Evolutionary conservation across 2,329 filamentous ascomycete genomes (phyloP).

Genomic region (Diaporthe velutina): DNA sequence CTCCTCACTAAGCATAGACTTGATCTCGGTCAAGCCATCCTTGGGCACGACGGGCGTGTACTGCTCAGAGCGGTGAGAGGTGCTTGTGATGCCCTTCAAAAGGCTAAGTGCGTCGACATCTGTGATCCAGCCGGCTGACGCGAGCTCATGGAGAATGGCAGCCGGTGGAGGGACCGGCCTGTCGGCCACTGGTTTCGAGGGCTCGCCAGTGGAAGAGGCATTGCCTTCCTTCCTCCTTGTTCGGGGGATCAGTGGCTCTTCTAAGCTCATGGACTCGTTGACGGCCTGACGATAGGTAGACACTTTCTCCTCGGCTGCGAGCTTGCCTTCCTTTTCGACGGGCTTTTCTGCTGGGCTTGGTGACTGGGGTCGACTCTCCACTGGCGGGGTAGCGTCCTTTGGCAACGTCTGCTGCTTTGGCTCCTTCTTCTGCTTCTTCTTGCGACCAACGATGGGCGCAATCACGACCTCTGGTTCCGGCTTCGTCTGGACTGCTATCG

Average conservation of each 20-base stretch:
- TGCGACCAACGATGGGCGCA: slow-evolving; percentile 82
- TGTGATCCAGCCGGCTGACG: slow-evolving; percentile 35
- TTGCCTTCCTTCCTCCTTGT: slow-evolving; percentile 36
- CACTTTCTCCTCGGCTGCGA: slow-evolving; percentile 34
- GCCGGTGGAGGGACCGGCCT: slow-evolving; percentile 33
- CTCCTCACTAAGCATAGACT: slow-evolving; percentile 63
- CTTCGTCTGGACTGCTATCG: slow-evolving; percentile 61
- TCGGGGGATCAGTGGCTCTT: slow-evolving; percentile 33
- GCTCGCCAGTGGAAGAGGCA: slow-evolving; percentile 22
- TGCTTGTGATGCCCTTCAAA: slow-evolving; percentile 53
- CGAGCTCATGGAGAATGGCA: slow-evolving; percentile 40
- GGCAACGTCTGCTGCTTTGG: slow-evolving; percentile 57
- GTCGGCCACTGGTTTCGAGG: slow-evolving; percentile 29
- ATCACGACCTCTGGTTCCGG: slow-evolving; percentile 68
- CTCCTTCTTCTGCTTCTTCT: slow-evolving; percentile 89
- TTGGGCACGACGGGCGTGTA: slow-evolving; percentile 42
- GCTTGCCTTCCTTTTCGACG: slow-evolving; percentile 28
- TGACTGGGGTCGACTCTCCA: slow-evolving; percentile 36
- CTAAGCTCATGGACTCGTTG: slow-evolving; percentile 40
- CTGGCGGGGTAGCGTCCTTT: slow-evolving; percentile 39
- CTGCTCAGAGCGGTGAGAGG: slow-evolving; percentile 50
- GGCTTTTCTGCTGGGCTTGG: slow-evolving; percentile 25
- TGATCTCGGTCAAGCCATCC: slow-evolving; percentile 54
- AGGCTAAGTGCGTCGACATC: slow-evolving; percentile 52
- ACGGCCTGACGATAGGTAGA: slow-evolving; percentile 40